Evolutionary conservation across 805 yeast species (phyloP), one percentile per base, ranked within the genome.

Genomic region (Henningerozyma blattae): DNA sequence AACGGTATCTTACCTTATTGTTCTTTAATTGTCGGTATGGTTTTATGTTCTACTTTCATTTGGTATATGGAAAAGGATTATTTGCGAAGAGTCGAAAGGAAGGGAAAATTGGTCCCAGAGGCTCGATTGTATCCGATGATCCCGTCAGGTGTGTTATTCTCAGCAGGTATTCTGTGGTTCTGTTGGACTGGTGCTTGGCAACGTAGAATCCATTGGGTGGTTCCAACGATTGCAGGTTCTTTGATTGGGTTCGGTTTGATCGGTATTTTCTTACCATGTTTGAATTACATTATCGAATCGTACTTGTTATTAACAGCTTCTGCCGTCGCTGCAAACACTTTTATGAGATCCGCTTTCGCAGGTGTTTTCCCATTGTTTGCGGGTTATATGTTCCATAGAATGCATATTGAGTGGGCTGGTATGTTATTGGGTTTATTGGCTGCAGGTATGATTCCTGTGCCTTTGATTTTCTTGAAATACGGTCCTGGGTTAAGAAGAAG

Each of bases 151-250:
- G 42, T 82, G 34, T 51, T 68, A 7, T 83, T 86, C 62, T 79
- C 93, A 19, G 63, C 73, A 34, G 95, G 95, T 34, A 62, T 85
- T 41, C 66, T 85, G 48, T 81, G 94, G 94, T 66, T 86, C 54
- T 72, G 82, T 37, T 86, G 95, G 95, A 64, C 89, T 8, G 95
- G 94, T 51, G 69, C 72, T 42, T 86, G 76, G 56, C 77, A 71
- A 32, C 56, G 76, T 24, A 57, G 58, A 28, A 72, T 83, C 26
- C 94, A 78, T 51, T 86, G 89, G 89, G 77, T 75, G 46, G 82
- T 72, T n/a, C 91, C 93, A 27, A 69, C 80, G 2, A 58, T 72
- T 19, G 73, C 82, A 19, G 79, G 83, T 41, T 39, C 70, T 3
- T 67, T 77, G 47, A 67, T 72, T 26, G 87, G 86, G 10, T 71